Evolutionary conservation across 805 yeast species (phyloP), one percentile per base, ranked within the genome.

Genomic region (Candida ipomoeae): DNA sequence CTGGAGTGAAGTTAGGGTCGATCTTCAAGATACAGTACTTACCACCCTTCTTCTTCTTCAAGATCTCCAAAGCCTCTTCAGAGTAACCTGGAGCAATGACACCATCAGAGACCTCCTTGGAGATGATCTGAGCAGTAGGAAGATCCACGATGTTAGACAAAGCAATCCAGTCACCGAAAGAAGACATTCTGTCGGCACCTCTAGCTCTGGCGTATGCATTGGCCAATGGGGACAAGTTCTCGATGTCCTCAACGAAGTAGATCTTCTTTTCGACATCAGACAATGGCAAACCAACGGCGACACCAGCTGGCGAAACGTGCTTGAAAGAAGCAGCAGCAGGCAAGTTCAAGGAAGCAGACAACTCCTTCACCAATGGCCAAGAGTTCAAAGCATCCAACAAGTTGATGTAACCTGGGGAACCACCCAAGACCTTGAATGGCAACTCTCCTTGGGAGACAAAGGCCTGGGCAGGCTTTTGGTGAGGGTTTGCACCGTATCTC

Each of bases 131-230:
- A 49, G 99, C 99, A 53, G 99, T 94, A 66, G 97, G 89, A 48
- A 87, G 77, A 71, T 94, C 99, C 60, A 94, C 99, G 71, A 87
- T 88, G 79, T 92, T 92, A 55, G 97, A 90, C 58, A 94, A 79
- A 43, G 99, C 99, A 65, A 94, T 94, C 80, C 90, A 94, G 74
- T 94, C 99, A 68, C 99, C 99, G 68, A 94, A 94, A 13, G 96
- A 88, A 5, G 97, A 91, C 99, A 94, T 94, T 81, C 99, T 86
- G 75, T 94, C 99, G 60, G 99, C 99, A 71, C 99, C 99, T 74
- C 99, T 88, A 50, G 99, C 99, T 76, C 98, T 88, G 36, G 99
- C 99, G 66, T 94, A 94, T 51, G 99, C 99, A 66, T 87, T 87
- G 56, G 99, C 99, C 66, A 94, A 80, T 50, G 99, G 98, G 11